A percentile compares a stretch with the other conserved stretches of the same genome.
These are phyloP conservation scores for Eudorina sp. DNA, from an alignment of 139 green algal species.

Conservation along the genomic window DNA sequence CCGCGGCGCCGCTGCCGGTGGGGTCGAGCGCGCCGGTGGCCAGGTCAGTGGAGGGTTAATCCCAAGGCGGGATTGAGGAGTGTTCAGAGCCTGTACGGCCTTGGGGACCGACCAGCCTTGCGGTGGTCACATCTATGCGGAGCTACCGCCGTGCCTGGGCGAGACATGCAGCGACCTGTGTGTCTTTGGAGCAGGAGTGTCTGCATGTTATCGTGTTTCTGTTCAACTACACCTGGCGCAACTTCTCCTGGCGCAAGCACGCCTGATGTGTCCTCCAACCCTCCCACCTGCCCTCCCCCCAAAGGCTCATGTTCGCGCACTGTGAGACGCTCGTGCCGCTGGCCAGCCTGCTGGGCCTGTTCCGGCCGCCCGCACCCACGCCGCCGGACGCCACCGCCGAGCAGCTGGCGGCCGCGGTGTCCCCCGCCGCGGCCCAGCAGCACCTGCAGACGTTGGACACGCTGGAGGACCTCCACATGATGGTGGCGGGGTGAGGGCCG, in stretches of 20 bases:
- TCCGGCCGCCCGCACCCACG: constrained; percentile 25
- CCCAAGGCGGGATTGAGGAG: not conserved
- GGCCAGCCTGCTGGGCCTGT: constrained; percentile 64
- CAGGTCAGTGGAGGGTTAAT: constrained; percentile 34
- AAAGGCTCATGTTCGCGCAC: constrained; percentile 68
- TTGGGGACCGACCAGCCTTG: no score
- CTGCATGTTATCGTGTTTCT: no score
- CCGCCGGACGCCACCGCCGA: not conserved
- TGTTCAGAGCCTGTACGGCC: no score
- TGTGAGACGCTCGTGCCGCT: constrained; percentile 71
- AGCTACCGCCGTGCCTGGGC: no score
- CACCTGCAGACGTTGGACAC: constrained; percentile 34
- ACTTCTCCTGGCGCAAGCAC: no score
- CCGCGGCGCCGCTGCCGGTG: not conserved
- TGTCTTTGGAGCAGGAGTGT: no score
- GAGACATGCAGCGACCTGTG: no score
- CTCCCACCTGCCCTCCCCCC: no score
- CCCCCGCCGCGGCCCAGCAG: not conserved
- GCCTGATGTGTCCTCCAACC: no score
- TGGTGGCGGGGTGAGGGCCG: not conserved
- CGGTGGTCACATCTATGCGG: no score
- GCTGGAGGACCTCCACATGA: constrained; percentile 30
- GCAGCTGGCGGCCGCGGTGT: not conserved
- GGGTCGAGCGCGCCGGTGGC: not conserved
- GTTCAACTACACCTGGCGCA: no score